Conservation (phyloP, 2,329 filamentous ascomycete genomes). For the Talaromyces piceae region DNA sequence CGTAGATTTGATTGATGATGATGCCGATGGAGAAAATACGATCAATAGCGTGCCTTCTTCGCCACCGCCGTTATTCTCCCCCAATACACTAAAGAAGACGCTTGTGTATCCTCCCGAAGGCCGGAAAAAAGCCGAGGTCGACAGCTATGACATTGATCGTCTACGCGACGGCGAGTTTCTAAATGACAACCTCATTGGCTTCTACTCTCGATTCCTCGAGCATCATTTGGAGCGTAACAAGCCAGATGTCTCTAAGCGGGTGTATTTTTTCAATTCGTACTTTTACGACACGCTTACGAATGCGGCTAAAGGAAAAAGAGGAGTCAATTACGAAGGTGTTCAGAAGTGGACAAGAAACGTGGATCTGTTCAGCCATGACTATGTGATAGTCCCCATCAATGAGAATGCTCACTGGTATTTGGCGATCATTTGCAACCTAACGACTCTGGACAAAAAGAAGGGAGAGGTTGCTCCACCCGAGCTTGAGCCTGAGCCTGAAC, state of each 20-base stretch:
- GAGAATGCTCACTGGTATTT: slow-evolving; percentile 87
- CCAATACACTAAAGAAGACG: slow-evolving; percentile 20
- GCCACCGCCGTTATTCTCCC: no score
- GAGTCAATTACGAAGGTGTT: slow-evolving; percentile 77
- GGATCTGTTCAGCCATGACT: slow-evolving; percentile 79
- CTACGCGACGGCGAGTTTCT: slow-evolving; percentile 79
- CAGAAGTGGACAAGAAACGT: slow-evolving; percentile 80
- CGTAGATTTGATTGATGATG: slow-evolving; percentile 8
- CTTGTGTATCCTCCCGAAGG: slow-evolving; percentile 40
- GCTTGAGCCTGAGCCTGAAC: background rate
- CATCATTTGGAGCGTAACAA: slow-evolving; percentile 49
- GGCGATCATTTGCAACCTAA: slow-evolving; percentile 86
- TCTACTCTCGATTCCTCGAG: slow-evolving; percentile 73
- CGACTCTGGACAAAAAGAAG: slow-evolving; percentile 45
- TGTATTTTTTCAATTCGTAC: slow-evolving; percentile 89
- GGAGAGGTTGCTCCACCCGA: slow-evolving; percentile 7
- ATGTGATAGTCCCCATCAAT: slow-evolving; percentile 86
- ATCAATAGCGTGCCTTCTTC: background rate
- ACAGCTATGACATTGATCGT: slow-evolving; percentile 49
- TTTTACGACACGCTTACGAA: slow-evolving; percentile 76
- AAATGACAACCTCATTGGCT: slow-evolving; percentile 87
- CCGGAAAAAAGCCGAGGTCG: slow-evolving; percentile 41
- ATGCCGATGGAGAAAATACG: background rate
- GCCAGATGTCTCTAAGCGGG: slow-evolving; percentile 52
- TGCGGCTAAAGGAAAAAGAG: slow-evolving; percentile 42